Evolutionary conservation across 495 filamentous ascomycete species (phyloP), one percentile per base, ranked within the genome.

Genomic region (Pyrenopolyporus hunteri): DNA sequence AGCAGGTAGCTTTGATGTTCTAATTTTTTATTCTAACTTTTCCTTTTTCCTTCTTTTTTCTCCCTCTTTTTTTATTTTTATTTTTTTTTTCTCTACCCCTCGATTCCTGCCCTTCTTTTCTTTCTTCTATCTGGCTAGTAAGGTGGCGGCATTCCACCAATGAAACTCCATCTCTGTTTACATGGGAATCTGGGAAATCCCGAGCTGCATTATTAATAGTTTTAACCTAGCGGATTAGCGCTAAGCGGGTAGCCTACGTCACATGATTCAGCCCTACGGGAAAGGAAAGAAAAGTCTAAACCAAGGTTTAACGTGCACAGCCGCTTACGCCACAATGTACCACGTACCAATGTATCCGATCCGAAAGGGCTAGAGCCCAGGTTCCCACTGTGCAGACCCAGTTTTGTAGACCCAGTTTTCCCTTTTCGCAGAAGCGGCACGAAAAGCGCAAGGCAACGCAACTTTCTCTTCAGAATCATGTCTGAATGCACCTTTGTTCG

Each of bases 231-330:
- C 44, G 22, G 33, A 28, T 43, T 62, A 62, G 47, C 52, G 60
- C 25, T 11, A 47, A 47, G 43, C 8, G 40, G 48, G 43, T 9
- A 22, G 9, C 16, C n/a, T 6, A n/a, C 11, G 16, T 71, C 69
- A 71, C 69, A 68, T 71, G 69, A 71, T 53, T 69, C 69, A 69
- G 69, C 68, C 68, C 66, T 69, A 68, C 62, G 47, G 57, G 58
- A 57, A 54, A 37, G 36, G 37, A 37, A 45, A 16, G 40, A 65
- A 50, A 55, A 53, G 40, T 46, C 45, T 33, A 52, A 62, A 52
- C 32, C 39, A 49, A 57, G 45, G 29, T 40, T 43, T 60, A 28
- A 43, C 37, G 17, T 32, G 51, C 45, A 59, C 48, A 59, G 55
- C 62, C 56, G 29, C 31, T 6, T 16, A 29, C 49, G 55, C 62